phyloP scores from a whole-genome alignment of 1,139 yeast genomes.

The Yamadazyma conglobata region DNA sequence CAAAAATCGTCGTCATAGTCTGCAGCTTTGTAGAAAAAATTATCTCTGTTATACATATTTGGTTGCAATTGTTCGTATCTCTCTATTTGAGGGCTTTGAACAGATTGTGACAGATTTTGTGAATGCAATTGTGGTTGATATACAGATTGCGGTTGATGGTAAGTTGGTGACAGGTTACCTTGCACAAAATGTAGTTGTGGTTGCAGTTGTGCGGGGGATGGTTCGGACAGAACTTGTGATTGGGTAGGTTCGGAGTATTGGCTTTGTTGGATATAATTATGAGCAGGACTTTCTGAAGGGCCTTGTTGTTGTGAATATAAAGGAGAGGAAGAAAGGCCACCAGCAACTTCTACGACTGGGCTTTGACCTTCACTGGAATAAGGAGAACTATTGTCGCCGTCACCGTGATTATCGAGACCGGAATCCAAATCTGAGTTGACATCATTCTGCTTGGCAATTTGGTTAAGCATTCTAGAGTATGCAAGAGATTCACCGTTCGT shows the following conservation, averaged over 20 bases:
- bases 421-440: neutral
- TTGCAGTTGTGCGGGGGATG: no score
- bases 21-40: slow-evolving; percentile 15
- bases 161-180: no score
- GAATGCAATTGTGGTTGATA: neutral
- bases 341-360: slow-evolving; percentile 6
- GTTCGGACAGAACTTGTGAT: no score
- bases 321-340: no score
- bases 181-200: slow-evolving; percentile 1
- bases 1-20: slow-evolving; percentile 49
- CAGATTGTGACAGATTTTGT: no score
- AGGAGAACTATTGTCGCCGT: slow-evolving; percentile 8
- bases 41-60: slow-evolving; percentile 7
- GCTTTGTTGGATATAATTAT: no score
- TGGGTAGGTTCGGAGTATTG: no score
- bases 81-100: no score
- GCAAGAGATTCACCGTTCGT: slow-evolving; percentile 5
- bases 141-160: no score
- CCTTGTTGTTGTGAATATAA: no score
- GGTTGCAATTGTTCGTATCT: no score
- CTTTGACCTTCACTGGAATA: slow-evolving; percentile 9
- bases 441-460: slow-evolving; percentile 2
- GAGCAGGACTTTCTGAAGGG: no score
- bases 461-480: slow-evolving; percentile 6
- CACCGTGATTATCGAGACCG: slow-evolving; percentile 2